Base-by-base conservation (phyloP, 1,139 yeast genomes). In the Hemisphaericaspora xylanilytica region DNA sequence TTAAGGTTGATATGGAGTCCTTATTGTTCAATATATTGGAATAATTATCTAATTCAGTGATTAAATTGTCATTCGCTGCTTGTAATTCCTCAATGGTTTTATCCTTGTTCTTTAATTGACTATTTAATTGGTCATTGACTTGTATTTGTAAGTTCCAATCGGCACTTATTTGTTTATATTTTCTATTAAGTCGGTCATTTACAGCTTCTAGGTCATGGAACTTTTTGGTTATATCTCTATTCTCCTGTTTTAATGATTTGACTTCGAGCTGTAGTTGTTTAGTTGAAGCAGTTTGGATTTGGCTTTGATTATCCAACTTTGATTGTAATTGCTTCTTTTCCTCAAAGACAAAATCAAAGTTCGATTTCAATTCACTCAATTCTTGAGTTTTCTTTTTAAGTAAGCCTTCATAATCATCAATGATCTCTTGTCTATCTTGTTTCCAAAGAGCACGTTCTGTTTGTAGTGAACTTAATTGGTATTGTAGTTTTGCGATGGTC, bases 291-390 rank as follows among this genome's bases (percentile, higher is more conserved):
- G 73, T 51, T 33, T 70, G 50, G 3, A 62, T 76, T 37, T 73
- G 73, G 8, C 74, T 64, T 42, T 76, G 76, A 35, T 70, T 69
- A 16, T 72, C 59, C 33, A 74, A 59, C 39, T 75, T 73, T 6
- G 73, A 65, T 42, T 82, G 85, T 30, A 83, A 57, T 35, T 78
- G 74, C 35, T 73, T 68, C 28, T 82, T 71, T 49, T 81, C 78
- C 31, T 73, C 67, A 39, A 79, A 66, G 42, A 85, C 77, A 40
- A 68, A 81, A 25, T 76, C 67, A 26, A 85, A 70, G 48, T 82
- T 79, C 29, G 67, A 65, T 48, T 79, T 76, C 21, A 82, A 55
- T 17, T 59, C 54, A 18, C 54, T 55, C 33, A 59, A 50, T 37
- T 61, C 65, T 34, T 61, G 61, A 43, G 59, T 63, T 47, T 70